Evolutionary conservation across 129 eudicot genomes (phyloP).

Genomic region (Centella asiatica): DNA sequence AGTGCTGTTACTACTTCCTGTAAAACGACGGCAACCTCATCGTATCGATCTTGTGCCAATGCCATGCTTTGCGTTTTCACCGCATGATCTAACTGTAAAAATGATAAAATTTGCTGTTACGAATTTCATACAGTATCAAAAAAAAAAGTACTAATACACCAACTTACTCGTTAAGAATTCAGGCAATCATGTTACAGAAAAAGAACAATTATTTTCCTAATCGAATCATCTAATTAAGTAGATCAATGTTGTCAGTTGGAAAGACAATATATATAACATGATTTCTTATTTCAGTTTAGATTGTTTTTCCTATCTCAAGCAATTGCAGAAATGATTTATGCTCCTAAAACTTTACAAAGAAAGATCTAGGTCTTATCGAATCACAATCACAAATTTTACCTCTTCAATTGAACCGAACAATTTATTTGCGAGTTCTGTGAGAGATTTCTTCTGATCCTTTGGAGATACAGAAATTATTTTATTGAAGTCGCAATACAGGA

Average conservation of each 20-base stretch:
- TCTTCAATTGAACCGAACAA: slow-evolving; percentile 6
- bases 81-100: not conserved
- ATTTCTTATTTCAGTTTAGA: too few species aligned
- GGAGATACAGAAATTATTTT: slow-evolving; percentile 6
- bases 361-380: not conserved
- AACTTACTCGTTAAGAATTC: not conserved
- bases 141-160: not conserved
- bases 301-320: not conserved
- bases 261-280: too few species aligned
- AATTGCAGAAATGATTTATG: not conserved
- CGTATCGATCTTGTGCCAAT: not conserved
- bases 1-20: not conserved
- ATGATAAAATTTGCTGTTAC: not conserved
- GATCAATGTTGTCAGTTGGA: too few species aligned
- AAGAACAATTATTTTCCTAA: too few species aligned
- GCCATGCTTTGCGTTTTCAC: slow-evolving; percentile 1
- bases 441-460: not conserved
- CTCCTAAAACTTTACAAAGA: not conserved
- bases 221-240: too few species aligned
- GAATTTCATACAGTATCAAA: not conserved
- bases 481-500: slow-evolving; percentile 3
- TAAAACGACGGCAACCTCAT: slow-evolving; percentile 1
- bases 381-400: not conserved
- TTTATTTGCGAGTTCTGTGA: slow-evolving; percentile 4
- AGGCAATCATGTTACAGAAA: too few species aligned